Evolutionary conservation across 2,329 filamentous ascomycete species (phyloP).

Genomic region (Penicillium sp.): DNA sequence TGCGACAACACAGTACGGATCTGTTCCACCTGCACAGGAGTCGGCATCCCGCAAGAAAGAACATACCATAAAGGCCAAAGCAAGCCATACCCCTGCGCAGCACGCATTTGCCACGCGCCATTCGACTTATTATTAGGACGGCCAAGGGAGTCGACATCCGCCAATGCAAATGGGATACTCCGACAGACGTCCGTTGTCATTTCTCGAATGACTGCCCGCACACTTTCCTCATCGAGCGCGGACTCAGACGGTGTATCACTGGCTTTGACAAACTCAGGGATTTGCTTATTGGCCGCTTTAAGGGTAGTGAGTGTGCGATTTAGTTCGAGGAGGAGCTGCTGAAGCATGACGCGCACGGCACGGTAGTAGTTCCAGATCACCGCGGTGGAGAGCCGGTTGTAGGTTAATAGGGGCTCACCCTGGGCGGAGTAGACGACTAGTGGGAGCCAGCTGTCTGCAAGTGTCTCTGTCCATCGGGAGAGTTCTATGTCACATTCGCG

Average conservation of each 20-base stretch:
- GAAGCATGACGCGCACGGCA: conserved; percentile 34
- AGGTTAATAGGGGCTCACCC: conserved; percentile 33
- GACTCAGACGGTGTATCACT: not conserved
- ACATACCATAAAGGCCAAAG: conserved; percentile 42
- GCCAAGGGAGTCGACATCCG: conserved; percentile 33
- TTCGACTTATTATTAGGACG: conserved; percentile 19
- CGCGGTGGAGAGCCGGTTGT: conserved; percentile 28
- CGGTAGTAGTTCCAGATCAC: conserved; percentile 39
- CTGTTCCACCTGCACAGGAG: conserved; percentile 28
- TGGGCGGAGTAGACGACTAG: conserved; percentile 29
- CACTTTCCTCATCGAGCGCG: conserved; percentile 9
- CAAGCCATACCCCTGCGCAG: conserved; percentile 32
- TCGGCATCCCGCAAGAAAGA: conserved; percentile 33
- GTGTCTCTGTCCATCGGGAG: conserved; percentile 29
- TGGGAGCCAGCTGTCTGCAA: conserved; percentile 36
- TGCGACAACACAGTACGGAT: conserved; percentile 27
- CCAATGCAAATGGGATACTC: conserved; percentile 35
- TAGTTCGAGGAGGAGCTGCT: conserved; percentile 30
- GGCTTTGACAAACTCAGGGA: not conserved
- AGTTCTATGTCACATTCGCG: conserved; percentile 30
- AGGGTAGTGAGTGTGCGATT: conserved; percentile 18
- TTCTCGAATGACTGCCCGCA: conserved; percentile 28
- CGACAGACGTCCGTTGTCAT: conserved; percentile 36
- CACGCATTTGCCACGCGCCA: conserved; percentile 26
- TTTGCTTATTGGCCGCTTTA: conserved; percentile 6